A percentile compares a stretch with the other conserved stretches of the same genome.
phyloP scores from a whole-genome alignment of 352 stramenopile species.

The Phytopythium oedochilum region DNA sequence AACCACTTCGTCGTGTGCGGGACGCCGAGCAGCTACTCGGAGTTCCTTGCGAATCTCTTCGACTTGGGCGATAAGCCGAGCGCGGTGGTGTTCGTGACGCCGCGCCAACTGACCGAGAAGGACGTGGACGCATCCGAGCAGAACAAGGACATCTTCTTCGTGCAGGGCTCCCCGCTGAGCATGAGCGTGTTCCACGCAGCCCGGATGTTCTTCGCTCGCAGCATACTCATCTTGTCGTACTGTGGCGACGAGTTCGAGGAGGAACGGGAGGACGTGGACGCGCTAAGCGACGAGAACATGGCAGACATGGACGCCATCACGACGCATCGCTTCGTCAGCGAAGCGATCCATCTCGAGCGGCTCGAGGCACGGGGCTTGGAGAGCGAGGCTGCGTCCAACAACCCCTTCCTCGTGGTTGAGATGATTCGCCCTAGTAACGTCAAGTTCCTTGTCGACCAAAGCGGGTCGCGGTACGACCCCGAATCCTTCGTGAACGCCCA shows the following conservation, averaged over 20 bases:
- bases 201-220: conserved; percentile 48
- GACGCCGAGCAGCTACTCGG: conserved; percentile 48
- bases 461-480: conserved; percentile 37
- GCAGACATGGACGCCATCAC: conserved; percentile 74
- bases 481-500: conserved; percentile 25
- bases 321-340: conserved; percentile 69
- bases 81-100: conserved; percentile 54
- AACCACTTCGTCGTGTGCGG: conserved; percentile 71
- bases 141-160: conserved; percentile 57
- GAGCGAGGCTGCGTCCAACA: conserved; percentile 10
- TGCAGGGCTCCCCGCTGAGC: conserved; percentile 58
- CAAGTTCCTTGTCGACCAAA: conserved; percentile 63
- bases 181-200: conserved; percentile 52
- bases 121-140: conserved; percentile 39
- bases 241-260: conserved; percentile 39
- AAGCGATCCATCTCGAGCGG: conserved; percentile 47
- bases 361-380: conserved; percentile 10
- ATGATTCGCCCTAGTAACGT: conserved; percentile 73
- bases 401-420: conserved; percentile 59
- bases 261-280: conserved; percentile 19
- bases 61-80: conserved; percentile 36
- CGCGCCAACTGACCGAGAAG: conserved; percentile 37
- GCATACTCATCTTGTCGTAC: conserved; percentile 71
- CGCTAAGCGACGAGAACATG: conserved; percentile 67
- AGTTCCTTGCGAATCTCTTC: conserved; percentile 45